Evolutionary conservation across 768 basidiomycete species (phyloP).

Genomic region (Lenzites betulinus): DNA sequence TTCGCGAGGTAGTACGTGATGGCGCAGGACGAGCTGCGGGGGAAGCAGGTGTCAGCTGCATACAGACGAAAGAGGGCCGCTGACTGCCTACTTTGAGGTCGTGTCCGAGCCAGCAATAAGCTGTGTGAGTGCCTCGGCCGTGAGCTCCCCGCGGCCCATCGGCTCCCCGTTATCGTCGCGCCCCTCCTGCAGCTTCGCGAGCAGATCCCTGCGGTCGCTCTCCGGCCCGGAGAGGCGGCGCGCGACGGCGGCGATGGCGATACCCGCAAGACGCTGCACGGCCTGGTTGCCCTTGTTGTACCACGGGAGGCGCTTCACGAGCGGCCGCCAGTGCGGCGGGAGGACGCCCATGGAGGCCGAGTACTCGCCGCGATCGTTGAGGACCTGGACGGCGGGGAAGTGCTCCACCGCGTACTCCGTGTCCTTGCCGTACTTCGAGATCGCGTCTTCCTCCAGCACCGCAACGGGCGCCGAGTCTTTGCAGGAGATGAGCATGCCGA

Average conservation of each 20-base stretch:
- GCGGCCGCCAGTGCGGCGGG: conserved; percentile 69
- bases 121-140: conserved; percentile 85
- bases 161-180: conserved; percentile 79
- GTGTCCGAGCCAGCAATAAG: conserved; percentile 91
- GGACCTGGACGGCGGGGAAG: conserved; percentile 81
- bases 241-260: conserved; percentile 64
- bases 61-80: not conserved
- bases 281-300: conserved; percentile 66
- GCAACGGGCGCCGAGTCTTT: conserved; percentile 75
- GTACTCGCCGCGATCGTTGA: conserved; percentile 87
- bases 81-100: conserved; percentile 75
- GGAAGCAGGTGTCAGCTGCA: not conserved
- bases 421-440: conserved; percentile 55
- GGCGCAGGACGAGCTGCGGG: conserved; percentile 78
- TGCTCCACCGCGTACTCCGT: conserved; percentile 46
- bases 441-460: conserved; percentile 52
- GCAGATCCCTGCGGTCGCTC: conserved; percentile 71
- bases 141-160: conserved; percentile 82
- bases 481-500: conserved; percentile 81
- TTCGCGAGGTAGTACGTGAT: conserved; percentile 83
- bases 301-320: conserved; percentile 70
- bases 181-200: conserved; percentile 78
- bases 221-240: conserved; percentile 67
- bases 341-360: conserved; percentile 83
- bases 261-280: conserved; percentile 73